Base-by-base conservation (phyloP, 2,329 filamentous ascomycete genomes). In the Penicillium glabrum region DNA sequence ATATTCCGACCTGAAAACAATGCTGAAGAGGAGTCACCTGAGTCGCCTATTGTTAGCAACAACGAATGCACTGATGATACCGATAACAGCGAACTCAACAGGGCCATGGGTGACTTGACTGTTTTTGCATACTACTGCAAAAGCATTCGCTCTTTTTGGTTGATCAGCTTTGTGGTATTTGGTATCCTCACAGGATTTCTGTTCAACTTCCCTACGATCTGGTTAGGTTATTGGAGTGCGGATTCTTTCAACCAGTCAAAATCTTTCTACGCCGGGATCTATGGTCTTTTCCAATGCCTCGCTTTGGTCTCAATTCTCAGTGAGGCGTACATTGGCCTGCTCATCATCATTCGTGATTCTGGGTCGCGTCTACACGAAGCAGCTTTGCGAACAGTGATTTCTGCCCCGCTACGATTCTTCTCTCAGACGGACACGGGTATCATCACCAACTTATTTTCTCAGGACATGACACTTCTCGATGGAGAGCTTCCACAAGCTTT, bases 381-480 rank as follows among this genome's bases (percentile, higher is more conserved):
- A 27, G 44, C 44, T 29, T 27, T 46, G 23, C 24, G 24, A 27
- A 46, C 47, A 10, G 37, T 53, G 21, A 19, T 57, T n/a, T 27
- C 43, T 9, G 58, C 58, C 1, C 47, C 56, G 11, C 39, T 52
- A 19, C 44, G 41, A 24, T 55, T 60, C 37, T 58, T 61, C 39
- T 37, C 29, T 13, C 46, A 43, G 11, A 54, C 54, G 7, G 59
- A 61, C 16, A 51, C 43, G 3, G 57, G 57, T 5, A 43, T 27
- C 14, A 57, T 51, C 21, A 49, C 51, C 23, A 60, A 61, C 44
- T 47, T 59, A 10, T 66, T 66, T 41, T 58, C 55, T 26, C 56
- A 60, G 43, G 64, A 64, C 31, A 49, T 67, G 29, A 51, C 53
- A n/a, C 39, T 66, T 21, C 44, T 60, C 2, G 62, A 68, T 23